These are phyloP conservation scores for Penicillium corylophilum DNA, from an alignment of 2,329 filamentous ascomycete species.

Conservation along the genomic window DNA sequence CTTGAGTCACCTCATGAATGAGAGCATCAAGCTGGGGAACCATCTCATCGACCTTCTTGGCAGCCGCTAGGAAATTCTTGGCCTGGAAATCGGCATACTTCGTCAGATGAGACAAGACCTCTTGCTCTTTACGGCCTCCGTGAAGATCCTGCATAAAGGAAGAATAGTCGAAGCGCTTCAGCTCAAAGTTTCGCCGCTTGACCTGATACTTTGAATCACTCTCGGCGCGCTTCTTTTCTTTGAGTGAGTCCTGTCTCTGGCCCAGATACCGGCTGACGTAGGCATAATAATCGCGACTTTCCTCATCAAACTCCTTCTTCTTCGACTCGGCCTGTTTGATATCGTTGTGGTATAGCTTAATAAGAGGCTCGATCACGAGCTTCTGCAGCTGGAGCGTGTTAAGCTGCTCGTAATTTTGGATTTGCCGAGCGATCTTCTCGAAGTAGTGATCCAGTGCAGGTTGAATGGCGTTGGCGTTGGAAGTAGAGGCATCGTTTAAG, in stretches of 20 bases:
- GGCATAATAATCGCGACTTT: constrained; percentile 97
- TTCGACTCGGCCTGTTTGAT: constrained; percentile 98
- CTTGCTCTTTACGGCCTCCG: constrained; percentile 96
- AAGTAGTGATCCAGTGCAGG: constrained; percentile 98
- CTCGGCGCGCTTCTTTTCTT: constrained; percentile 93
- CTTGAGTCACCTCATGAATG: constrained; percentile 82
- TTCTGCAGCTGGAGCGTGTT: constrained; percentile 84
- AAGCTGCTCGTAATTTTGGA: constrained; percentile 78
- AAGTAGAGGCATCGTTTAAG: constrained; percentile 79
- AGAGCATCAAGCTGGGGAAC: constrained; percentile 88
- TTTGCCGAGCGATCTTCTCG: constrained; percentile 91
- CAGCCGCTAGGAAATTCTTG: constrained; percentile 73
- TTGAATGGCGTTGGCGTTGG: constrained; percentile 94
- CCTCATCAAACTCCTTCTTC: constrained; percentile 96
- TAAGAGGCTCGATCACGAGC: constrained; percentile 91
- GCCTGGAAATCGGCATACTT: constrained; percentile 92
- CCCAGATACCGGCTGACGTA: constrained; percentile 96
- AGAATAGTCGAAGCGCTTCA: constrained; percentile 97
- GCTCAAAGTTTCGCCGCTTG: constrained; percentile 90
- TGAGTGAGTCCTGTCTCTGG: constrained; percentile 90
- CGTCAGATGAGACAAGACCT: constrained; percentile 90
- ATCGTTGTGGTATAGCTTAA: constrained; percentile 87
- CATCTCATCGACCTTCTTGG: constrained; percentile 83
- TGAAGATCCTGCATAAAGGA: constrained; percentile 99
- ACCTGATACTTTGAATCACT: constrained; percentile 95